Evolutionary conservation across 257 asterid genomes (phyloP).

Genomic region (Penstemon barbatus): DNA sequence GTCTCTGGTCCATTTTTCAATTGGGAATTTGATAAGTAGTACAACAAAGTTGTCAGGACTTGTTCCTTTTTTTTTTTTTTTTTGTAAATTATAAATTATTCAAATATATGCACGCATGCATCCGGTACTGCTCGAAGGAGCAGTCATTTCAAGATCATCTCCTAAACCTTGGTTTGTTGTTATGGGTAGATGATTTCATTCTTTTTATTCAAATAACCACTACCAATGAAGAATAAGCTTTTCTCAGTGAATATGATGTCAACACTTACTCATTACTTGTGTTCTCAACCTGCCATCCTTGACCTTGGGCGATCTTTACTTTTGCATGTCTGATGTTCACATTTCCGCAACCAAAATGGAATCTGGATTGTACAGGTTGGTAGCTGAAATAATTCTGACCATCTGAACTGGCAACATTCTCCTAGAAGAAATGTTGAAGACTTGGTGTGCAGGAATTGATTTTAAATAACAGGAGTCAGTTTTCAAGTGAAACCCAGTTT

Average conservation of each 20-base stretch:
- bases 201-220: slow-evolving; percentile 5
- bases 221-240: background rate
- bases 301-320: slow-evolving; percentile 6
- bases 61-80: too few relatives aligned
- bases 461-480: background rate
- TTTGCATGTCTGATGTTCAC: background rate
- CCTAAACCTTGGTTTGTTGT: background rate
- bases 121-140: background rate
- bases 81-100: too few relatives aligned
- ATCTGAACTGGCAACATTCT: background rate
- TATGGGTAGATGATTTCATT: background rate
- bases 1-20: background rate
- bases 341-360: slow-evolving; percentile 7
- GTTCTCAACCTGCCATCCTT: slow-evolving; percentile 1
- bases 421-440: slow-evolving; percentile 8
- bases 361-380: background rate
- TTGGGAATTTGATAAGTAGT: slow-evolving; percentile 11
- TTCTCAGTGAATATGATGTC: slow-evolving; percentile 12
- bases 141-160: slow-evolving; percentile 11
- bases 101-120: background rate
- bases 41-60: background rate
- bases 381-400: background rate
- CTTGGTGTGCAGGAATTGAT: background rate
- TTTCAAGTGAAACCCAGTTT: background rate
- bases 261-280: background rate